Percentiles rank a stretch among this genome's conserved stretches.
These are phyloP conservation scores for Micractinium sp. DNA, from an alignment of 139 green algal genomes.

Conservation along the genomic window DNA sequence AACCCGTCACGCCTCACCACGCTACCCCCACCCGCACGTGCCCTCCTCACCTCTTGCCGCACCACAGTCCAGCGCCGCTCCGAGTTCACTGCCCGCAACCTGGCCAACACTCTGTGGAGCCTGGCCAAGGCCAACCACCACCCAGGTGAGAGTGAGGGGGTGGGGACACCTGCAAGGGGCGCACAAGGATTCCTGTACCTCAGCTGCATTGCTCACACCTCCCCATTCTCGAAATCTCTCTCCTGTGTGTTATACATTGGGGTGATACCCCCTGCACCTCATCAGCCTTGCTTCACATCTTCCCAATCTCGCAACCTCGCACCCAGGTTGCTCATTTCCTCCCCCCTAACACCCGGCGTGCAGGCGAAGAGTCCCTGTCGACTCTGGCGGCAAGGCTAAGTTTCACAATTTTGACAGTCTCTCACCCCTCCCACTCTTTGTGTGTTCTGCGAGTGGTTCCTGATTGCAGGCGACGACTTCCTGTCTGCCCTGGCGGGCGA, in stretches of 20 bases:
- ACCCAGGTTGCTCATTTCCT: not conserved
- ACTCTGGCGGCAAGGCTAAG: not conserved
- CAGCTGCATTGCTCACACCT: too few species aligned
- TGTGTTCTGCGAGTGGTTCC: not conserved
- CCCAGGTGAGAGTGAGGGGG: conserved; percentile 28
- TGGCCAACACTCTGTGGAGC: conserved; percentile 61
- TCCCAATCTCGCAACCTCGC: too few species aligned
- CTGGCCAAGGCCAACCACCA: conserved; percentile 61
- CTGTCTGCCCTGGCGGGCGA: conserved; percentile 41
- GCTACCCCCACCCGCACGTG: not conserved
- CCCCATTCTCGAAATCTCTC: too few species aligned
- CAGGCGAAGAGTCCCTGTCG: not conserved
- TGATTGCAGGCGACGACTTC: conserved; percentile 23
- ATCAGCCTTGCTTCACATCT: too few species aligned
- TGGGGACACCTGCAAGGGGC: too few species aligned
- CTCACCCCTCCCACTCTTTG: not conserved
- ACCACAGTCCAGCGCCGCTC: conserved; percentile 16
- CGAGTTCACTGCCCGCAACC: conserved; percentile 55
- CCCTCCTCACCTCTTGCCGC: not conserved
- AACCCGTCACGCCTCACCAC: not conserved
- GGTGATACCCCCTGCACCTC: too few species aligned
- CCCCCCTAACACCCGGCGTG: not conserved
- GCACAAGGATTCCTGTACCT: too few species aligned
- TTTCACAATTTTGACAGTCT: too few species aligned
- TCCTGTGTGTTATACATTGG: not conserved